Evolutionary conservation across 257 asterid genomes (phyloP), one percentile per base, ranked within the genome.

Genomic region (Solanum medicagineum): DNA sequence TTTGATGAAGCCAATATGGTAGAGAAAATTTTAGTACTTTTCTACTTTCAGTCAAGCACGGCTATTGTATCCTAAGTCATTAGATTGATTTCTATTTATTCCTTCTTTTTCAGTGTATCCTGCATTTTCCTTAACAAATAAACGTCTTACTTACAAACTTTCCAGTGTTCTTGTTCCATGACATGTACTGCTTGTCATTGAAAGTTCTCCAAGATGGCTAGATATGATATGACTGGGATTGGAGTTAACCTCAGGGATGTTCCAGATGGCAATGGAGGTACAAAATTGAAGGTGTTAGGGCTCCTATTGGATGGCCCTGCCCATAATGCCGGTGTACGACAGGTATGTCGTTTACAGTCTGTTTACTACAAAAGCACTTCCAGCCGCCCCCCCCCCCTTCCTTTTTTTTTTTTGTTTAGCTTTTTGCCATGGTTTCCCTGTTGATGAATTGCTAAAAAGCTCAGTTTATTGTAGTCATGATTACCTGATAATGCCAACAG

Each of bases 181-280:
- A 90, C 89, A 88, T 92, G 87, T 91, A 89, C 92, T 92, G 91
- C 89, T 91, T 90, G 83, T 91, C 88, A 80, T 87, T 86, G 89
- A 92, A 91, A 96, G 99, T 92, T 96, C 91, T 92, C 99, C 88
- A 95, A 95, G 97, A 95, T 96, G 98, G 97, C 97, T 80, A 93
- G 96, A 90, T 96, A 94, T 86, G 99, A 96, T 90, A 96, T 96
- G 93, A 92, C 97, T 85, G 98, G 98, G 84, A 94, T 96, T 82
- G 99, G 99, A 85, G 89, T 96, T 87, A 96, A 96, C 92, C 91
- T 96, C 80, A 92, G 97, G 88, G 98, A 96, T 91, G 90, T 95
- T 81, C 98, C 97, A 81, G 95, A 94, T 92, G 97, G 89, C 77
- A 86, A 86, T 63, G 98, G 97, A 89, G 91, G 83, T 86, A 85